These are phyloP conservation scores for Geum urbanum DNA, from an alignment of 306 rosid genomes.

Conservation along the genomic window DNA sequence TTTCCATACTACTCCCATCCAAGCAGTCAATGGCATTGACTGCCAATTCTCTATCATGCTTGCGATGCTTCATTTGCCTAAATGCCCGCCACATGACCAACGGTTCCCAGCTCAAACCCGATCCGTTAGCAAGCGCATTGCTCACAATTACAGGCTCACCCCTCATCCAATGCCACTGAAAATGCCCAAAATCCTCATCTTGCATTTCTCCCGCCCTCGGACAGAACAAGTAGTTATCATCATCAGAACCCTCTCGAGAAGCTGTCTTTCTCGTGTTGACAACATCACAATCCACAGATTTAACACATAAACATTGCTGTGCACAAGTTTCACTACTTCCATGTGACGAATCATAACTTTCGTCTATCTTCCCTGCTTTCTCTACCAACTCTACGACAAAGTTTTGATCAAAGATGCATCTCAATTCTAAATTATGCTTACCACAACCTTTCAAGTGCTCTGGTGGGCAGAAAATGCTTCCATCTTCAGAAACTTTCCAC, in stretches of 20 bases:
- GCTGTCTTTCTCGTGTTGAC: conserved; percentile 50
- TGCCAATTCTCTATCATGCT: conserved; percentile 37
- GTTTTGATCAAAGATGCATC: conserved; percentile 36
- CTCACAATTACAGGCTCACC: conserved; percentile 87
- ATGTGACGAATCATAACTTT: conserved; percentile 26
- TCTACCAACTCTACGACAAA: conserved; percentile 41
- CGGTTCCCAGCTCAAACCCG: conserved; percentile 93
- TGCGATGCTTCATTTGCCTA: conserved; percentile 44
- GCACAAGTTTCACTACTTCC: conserved; percentile 14
- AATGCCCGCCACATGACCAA: conserved; percentile 93
- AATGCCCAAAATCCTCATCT: conserved; percentile 50
- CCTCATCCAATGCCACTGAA: conserved; percentile 77
- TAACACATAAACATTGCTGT: conserved; percentile 44
- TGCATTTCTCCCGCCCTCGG: conserved; percentile 49
- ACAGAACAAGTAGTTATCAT: conserved; percentile 61
- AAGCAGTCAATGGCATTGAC: conserved; percentile 76
- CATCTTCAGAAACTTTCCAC: conserved; percentile 57
- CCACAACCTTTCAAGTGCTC: conserved; percentile 41
- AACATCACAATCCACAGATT: conserved; percentile 12
- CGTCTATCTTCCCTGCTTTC: conserved; percentile 48
- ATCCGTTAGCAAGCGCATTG: conserved; percentile 56
- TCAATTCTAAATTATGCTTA: conserved; percentile 53
- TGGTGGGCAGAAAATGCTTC: conserved; percentile 66
- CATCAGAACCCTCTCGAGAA: conserved; percentile 44
- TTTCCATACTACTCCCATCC: conserved; percentile 71